Evolutionary conservation across 176 grass and related monocot species (phyloP).

Genomic region (Phoenix roebelenii): DNA sequence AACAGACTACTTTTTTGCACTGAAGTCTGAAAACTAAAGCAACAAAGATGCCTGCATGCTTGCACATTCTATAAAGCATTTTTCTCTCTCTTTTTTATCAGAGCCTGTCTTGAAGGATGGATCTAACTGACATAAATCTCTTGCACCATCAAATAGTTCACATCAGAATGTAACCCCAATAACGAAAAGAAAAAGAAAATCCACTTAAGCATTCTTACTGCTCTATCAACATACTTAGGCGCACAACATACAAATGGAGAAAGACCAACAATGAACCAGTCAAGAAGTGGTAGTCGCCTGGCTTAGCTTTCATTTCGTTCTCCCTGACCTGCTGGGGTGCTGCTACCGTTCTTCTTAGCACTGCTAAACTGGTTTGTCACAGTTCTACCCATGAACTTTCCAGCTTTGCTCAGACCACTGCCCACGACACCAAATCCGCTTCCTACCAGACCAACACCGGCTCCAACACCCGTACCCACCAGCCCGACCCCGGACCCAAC

Average conservation of each 20-base stretch:
- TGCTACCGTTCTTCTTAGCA: constrained; percentile 50
- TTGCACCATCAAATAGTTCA: no score
- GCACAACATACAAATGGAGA: neutral
- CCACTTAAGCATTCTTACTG: neutral
- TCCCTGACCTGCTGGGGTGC: neutral
- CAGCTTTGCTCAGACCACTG: constrained; percentile 56
- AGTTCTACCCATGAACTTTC: constrained; percentile 64
- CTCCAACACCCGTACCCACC: constrained; percentile 47
- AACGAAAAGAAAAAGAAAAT: no score
- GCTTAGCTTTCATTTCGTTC: neutral
- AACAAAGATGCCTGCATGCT: no score
- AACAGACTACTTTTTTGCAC: no score
- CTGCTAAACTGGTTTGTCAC: constrained; percentile 66
- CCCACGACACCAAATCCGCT: constrained; percentile 61
- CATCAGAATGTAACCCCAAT: no score
- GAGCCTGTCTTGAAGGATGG: no score
- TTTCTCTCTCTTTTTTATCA: no score
- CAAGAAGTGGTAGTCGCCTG: no score
- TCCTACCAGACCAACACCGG: constrained; percentile 32
- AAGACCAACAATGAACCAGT: neutral
- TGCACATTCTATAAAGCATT: no score
- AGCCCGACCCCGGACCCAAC: constrained; percentile 68
- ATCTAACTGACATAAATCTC: no score
- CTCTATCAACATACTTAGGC: neutral
- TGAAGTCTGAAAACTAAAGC: no score